Base-by-base conservation (phyloP, 2,329 filamentous ascomycete genomes). In the Phyllosticta citrichinensis region DNA sequence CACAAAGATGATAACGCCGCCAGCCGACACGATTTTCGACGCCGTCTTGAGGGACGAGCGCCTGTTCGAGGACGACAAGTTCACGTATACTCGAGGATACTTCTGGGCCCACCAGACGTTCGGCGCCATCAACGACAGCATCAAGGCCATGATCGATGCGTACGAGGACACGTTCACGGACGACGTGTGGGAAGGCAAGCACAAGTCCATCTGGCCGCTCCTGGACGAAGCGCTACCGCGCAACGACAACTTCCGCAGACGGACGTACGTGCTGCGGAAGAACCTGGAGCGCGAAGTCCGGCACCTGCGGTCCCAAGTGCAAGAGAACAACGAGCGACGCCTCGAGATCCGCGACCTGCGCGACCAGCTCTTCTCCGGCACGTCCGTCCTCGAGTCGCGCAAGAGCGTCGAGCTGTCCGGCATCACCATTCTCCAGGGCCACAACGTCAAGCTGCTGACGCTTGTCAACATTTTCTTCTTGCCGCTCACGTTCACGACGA, bases 41-140 rank as follows among this genome's bases (percentile, higher is more conserved):
- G 74, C 75, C 50, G 74, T 77, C 20, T 70, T 84, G 5, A 76
- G 83, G 12, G 82, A 84, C 69, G 79, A 80, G 64, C 76, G 85
- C 0, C 75, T 86, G 1, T 86, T 86, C 65, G 83, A 86, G 68
- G 83, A 86, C 66, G 76, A 77, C 58, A 71, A 82, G 60, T 85
- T 84, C 66, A 85, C 83, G 1, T 85, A 83, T 71, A 83, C 82
- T 17, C 76, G 82, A 0, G 77, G 83, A 17, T 85, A 86, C 66
- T 86, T 85, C 67, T 86, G 83, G 79, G 82, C 81, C 0, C 84
- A 80, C 66, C 83, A 85, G 69, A 83, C 82, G 2, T 77, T 85
- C 3, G 82, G 81, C 40, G 80, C 82, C 35, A 80, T 85, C 65
- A 85, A 83, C 65, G 80, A 82, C 56, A 79, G 78, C 63, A 83